These are phyloP conservation scores for Martiniozyma asiatica DNA, from an alignment of 1,139 yeast genomes.

Conservation along the genomic window DNA sequence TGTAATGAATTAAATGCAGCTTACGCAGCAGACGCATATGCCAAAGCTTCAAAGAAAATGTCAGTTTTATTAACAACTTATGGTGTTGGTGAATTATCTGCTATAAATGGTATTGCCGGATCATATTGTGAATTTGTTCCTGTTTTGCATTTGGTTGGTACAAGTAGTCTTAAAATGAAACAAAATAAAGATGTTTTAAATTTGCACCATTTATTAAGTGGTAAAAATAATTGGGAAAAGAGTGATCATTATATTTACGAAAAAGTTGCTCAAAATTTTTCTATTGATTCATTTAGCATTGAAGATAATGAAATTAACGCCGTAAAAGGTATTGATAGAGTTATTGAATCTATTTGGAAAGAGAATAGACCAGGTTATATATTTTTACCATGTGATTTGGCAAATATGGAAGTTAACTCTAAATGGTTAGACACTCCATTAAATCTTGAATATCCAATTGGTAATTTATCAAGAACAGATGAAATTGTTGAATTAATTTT, in stretches of 20 bases:
- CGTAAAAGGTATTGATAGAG: constrained; percentile 47
- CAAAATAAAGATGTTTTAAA: constrained; percentile 11
- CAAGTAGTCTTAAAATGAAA: constrained; percentile 32
- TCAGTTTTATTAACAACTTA: constrained; percentile 45
- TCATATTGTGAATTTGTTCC: constrained; percentile 74
- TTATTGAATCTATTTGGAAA: constrained; percentile 41
- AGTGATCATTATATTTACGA: constrained; percentile 59
- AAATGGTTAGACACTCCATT: constrained; percentile 22
- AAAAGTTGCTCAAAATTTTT: constrained; percentile 45
- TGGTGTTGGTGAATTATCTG: constrained; percentile 85
- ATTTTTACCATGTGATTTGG: constrained; percentile 61
- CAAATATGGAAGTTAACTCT: constrained; percentile 36
- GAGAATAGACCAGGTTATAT: constrained; percentile 70
- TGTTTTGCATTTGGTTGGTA: constrained; percentile 74
- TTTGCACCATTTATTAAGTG: constrained; percentile 62
- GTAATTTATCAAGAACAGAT: constrained; percentile 20
- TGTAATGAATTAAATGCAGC: constrained; percentile 58
- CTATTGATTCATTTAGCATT: constrained; percentile 41
- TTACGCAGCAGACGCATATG: constrained; percentile 73
- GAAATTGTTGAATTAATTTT: constrained; percentile 36
- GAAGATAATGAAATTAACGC: constrained; percentile 38
- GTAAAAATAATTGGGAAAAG: constrained; percentile 30
- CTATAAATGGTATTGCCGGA: constrained; percentile 75
- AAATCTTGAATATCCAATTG: constrained; percentile 11
- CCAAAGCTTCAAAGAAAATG: constrained; percentile 37